phyloP scores from a whole-genome alignment of 169 alveolate species.

The Babesia sp. region DNA sequence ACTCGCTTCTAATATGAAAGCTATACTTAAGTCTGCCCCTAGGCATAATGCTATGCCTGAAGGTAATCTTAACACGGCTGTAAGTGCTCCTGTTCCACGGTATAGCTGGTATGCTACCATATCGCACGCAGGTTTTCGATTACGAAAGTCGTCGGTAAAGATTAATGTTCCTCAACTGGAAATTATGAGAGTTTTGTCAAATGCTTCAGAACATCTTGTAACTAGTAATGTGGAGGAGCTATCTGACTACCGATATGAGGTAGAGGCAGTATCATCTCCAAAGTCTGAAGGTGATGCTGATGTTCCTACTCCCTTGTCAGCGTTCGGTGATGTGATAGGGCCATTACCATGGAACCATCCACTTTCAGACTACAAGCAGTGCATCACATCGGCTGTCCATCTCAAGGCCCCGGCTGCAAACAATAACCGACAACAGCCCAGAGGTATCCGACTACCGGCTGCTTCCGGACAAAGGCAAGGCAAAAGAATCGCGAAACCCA shows the following conservation, averaged over 20 bases:
- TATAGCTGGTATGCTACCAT: background rate
- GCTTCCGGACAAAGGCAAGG: background rate
- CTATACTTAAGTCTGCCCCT: background rate
- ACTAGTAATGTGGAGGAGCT: background rate
- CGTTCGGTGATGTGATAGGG: background rate
- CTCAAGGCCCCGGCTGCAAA: background rate
- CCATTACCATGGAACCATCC: background rate
- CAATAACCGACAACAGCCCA: background rate
- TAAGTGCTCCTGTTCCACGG: background rate
- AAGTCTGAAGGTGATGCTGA: background rate
- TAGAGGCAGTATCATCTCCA: background rate
- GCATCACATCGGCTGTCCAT: constrained; percentile 9
- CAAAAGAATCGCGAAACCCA: background rate
- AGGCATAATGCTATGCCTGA: constrained; percentile 5
- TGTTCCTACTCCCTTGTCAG: background rate
- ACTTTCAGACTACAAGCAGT: constrained; percentile 16
- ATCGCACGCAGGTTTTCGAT: background rate
- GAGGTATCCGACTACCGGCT: background rate
- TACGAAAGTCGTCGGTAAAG: background rate
- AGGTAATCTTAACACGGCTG: background rate
- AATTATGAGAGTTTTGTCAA: background rate
- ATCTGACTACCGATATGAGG: background rate
- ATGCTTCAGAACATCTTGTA: constrained; percentile 1
- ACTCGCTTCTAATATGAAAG: background rate
- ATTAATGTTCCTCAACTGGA: constrained; percentile 10